Percentiles rank a stretch among this genome's conserved stretches.
Evolutionary conservation across 1,139 yeast species (phyloP).

Genomic region (Ogataea hybrid): DNA sequence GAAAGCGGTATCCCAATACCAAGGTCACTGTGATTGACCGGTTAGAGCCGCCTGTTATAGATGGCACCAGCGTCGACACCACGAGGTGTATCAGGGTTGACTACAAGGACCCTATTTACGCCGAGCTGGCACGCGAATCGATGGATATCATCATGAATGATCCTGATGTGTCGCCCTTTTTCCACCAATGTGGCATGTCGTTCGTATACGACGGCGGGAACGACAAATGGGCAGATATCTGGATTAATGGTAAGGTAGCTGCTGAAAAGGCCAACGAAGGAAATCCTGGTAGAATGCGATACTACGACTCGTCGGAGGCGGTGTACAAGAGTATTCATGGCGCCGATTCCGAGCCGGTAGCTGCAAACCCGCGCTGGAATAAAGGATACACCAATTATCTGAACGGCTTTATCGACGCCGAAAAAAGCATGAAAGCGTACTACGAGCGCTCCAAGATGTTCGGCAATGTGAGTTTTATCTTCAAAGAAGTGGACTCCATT

Average conservation of each 20-base stretch:
- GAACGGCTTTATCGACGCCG: constrained; percentile 27
- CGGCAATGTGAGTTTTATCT: constrained; percentile 16
- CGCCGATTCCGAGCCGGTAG: neutral
- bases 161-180: constrained; percentile 32
- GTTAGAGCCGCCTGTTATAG: constrained; percentile 34
- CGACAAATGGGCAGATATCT: constrained; percentile 24
- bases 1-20: constrained; percentile 22
- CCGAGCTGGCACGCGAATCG: constrained; percentile 39
- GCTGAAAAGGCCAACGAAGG: constrained; percentile 19
- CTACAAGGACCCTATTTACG: constrained; percentile 36
- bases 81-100: constrained; percentile 42
- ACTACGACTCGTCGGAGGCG: constrained; percentile 15
- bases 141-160: constrained; percentile 35
- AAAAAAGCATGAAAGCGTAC: constrained; percentile 20
- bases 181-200: constrained; percentile 35
- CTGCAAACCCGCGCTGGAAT: constrained; percentile 14
- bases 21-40: constrained; percentile 23
- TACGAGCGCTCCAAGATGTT: constrained; percentile 22
- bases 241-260: constrained; percentile 14
- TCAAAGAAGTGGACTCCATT: constrained; percentile 20
- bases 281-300: constrained; percentile 13
- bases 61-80: constrained; percentile 43
- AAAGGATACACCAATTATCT: constrained; percentile 24
- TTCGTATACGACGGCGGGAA: constrained; percentile 23
- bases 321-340: constrained; percentile 23